These are phyloP conservation scores for Olyra latifolia DNA, from an alignment of 176 grass and related monocot species.

Conservation along the genomic window DNA sequence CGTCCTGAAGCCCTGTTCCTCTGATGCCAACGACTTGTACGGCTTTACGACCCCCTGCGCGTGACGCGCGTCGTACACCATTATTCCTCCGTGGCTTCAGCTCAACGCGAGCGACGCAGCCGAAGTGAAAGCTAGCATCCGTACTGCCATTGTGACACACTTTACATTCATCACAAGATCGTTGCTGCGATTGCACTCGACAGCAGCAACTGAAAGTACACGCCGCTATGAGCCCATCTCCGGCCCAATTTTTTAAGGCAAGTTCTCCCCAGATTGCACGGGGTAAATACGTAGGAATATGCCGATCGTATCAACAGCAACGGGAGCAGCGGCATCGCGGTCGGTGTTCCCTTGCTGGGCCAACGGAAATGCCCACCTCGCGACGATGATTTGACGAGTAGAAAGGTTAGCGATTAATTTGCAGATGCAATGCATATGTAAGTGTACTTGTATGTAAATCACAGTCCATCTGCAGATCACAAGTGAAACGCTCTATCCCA, in stretches of 20 bases:
- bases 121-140: background rate
- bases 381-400: constrained; percentile 26
- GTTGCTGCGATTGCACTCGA: background rate
- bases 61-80: background rate
- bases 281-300: background rate
- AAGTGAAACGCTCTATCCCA: too few relatives aligned
- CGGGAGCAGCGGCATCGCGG: background rate
- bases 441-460: too few relatives aligned
- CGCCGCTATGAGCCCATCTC: background rate
- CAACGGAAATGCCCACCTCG: constrained; percentile 11
- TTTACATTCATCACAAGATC: background rate
- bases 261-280: background rate
- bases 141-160: background rate
- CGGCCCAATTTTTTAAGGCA: background rate
- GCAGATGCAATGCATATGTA: too few relatives aligned
- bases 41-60: background rate
- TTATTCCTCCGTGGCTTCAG: background rate
- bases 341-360: background rate
- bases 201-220: background rate
- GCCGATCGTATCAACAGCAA: constrained; percentile 23
- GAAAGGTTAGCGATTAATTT: background rate
- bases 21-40: background rate
- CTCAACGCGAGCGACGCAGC: too few relatives aligned
- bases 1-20: background rate
- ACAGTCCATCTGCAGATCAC: too few relatives aligned